Evolutionary conservation across 352 stramenopile species (phyloP).

Genomic region (Globisporangium canariense): DNA sequence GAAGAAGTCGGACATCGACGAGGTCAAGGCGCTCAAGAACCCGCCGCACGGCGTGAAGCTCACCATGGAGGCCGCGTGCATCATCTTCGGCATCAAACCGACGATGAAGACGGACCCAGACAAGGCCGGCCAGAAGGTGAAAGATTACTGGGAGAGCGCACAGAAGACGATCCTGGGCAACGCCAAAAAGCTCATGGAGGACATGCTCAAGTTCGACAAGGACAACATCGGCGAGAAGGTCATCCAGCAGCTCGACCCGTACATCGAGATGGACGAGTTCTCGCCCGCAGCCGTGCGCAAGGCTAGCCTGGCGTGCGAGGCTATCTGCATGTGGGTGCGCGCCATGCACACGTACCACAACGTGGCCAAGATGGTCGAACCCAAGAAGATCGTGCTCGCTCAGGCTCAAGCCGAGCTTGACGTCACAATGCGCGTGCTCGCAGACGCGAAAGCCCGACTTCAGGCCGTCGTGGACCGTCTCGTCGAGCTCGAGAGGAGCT

Average conservation of each 20-base stretch:
- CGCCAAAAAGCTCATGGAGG: conserved; percentile 88
- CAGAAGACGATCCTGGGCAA: conserved; percentile 86
- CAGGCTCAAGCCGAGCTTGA: conserved; percentile 83
- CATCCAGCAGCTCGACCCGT: conserved; percentile 85
- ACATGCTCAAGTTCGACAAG: conserved; percentile 90
- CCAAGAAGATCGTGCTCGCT: conserved; percentile 87
- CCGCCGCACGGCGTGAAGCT: conserved; percentile 80
- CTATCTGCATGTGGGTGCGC: conserved; percentile 93
- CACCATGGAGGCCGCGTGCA: conserved; percentile 91
- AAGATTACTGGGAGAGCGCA: conserved; percentile 88
- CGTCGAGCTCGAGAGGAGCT: conserved; percentile 87
- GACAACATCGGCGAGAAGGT: conserved; percentile 88
- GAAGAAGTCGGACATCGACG: conserved; percentile 94
- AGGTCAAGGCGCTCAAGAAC: conserved; percentile 90
- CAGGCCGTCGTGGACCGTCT: conserved; percentile 86
- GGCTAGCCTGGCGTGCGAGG: conserved; percentile 88
- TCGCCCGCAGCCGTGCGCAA: conserved; percentile 87
- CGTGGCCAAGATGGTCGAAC: conserved; percentile 90
- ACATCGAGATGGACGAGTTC: conserved; percentile 91
- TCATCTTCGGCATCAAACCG: conserved; percentile 94
- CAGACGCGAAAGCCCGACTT: conserved; percentile 79
- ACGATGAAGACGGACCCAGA: conserved; percentile 86
- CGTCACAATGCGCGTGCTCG: conserved; percentile 82
- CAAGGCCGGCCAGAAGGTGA: conserved; percentile 88
- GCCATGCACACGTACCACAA: conserved; percentile 94